Evolutionary conservation across 495 filamentous ascomycete species (phyloP), one percentile per base, ranked within the genome.

Genomic region (Penicillium steckii): DNA sequence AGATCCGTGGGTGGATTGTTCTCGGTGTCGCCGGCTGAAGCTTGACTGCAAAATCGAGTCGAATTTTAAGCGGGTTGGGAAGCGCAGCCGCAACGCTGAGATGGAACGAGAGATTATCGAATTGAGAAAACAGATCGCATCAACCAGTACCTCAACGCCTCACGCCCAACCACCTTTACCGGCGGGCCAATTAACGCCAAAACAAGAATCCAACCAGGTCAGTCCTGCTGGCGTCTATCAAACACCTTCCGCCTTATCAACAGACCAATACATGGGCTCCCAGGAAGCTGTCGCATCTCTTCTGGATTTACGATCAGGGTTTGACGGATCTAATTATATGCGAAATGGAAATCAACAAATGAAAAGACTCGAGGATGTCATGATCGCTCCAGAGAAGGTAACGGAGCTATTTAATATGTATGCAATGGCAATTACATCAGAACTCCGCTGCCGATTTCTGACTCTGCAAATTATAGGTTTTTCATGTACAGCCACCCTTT

Each of bases 41-140:
- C 87, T 96, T 51, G 82, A 85, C 21, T 97, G 92, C 79, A 90
- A 90, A 61, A 95, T 97, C 66, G 90, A 95, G 66, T 88, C 87
- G 53, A 91, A 92, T 63, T 97, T 97, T 74, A 95, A 94, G 72
- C 87, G 92, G 44, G 79, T 95, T 27, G 91, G 90, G 46, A 97
- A 97, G 77, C 84, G 92, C 43, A 89, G 84, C 52, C 88, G 88
- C 60, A 90, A 95, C 70, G 89, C 89, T 41, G 91, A 95, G 69
- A 95, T 95, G 90, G 91, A 94, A 62, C 65, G 75, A 41, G 80
- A 85, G 62, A 80, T 83, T 21, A 76, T 81, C 29, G 77, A 84
- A 56, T 64, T 85, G 32, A 67, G 77, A 65, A 89, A 87, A 71
- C 85, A 90, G 73, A 85, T 90, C 57, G 85, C 44, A 8, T 48